These are phyloP conservation scores for Paramyrothecium roridum DNA, from an alignment of 2,329 filamentous ascomycete genomes.

Conservation along the genomic window DNA sequence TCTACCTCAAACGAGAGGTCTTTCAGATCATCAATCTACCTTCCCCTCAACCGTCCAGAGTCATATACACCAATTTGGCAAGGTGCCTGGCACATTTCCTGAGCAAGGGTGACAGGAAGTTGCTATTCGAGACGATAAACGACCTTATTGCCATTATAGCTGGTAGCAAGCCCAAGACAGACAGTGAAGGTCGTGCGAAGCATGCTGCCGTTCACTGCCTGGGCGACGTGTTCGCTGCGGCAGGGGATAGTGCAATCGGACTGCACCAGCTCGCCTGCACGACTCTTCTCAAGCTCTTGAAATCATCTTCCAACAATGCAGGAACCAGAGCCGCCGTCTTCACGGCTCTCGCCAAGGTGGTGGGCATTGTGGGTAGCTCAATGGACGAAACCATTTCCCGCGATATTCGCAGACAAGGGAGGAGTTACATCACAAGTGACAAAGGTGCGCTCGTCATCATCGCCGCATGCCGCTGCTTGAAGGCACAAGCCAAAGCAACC, in stretches of 20 bases:
- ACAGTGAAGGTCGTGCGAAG: conserved; percentile 74
- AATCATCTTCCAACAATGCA: conserved; percentile 73
- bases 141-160: conserved; percentile 74
- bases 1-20: conserved; percentile 89
- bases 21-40: conserved; percentile 88
- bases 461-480: conserved; percentile 75
- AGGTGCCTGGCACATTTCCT: conserved; percentile 82
- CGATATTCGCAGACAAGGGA: conserved; percentile 89
- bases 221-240: conserved; percentile 85
- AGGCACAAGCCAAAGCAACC: conserved; percentile 68
- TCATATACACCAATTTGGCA: conserved; percentile 86
- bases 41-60: conserved; percentile 78
- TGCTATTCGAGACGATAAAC: conserved; percentile 92
- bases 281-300: conserved; percentile 74
- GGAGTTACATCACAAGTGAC: conserved; percentile 72
- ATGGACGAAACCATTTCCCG: conserved; percentile 83
- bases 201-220: conserved; percentile 86
- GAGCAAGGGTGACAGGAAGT: conserved; percentile 79
- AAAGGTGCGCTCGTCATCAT: conserved; percentile 80
- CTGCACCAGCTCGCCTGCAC: conserved; percentile 73
- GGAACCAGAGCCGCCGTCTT: conserved; percentile 80
- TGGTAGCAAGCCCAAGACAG: conserved; percentile 68
- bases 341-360: conserved; percentile 70
- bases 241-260: conserved; percentile 87
- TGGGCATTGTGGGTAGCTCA: conserved; percentile 69